These are phyloP conservation scores for Gracilaria caudata DNA, from an alignment of 23 red algal species.

Conservation along the genomic window DNA sequence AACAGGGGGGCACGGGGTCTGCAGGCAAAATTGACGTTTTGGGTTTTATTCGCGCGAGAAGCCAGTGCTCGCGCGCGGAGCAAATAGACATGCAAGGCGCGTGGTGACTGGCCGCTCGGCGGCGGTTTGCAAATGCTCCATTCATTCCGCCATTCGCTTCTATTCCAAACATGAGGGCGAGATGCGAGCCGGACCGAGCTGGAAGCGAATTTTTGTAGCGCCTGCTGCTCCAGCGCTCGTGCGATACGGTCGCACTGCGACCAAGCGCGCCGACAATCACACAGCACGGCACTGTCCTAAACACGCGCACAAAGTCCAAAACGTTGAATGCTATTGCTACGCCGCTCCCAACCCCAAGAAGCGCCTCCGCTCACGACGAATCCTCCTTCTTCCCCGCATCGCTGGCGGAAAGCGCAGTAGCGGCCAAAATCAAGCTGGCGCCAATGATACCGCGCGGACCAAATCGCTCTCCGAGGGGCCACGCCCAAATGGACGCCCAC, in stretches of 20 bases:
- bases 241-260: no score
- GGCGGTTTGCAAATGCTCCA: background rate
- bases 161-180: no score
- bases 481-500: slow-evolving; percentile 66
- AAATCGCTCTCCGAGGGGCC: slow-evolving; percentile 74
- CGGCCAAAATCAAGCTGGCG: slow-evolving; percentile 57
- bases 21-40: background rate
- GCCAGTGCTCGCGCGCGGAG: background rate
- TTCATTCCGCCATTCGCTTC: background rate
- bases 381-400: background rate
- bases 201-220: no score
- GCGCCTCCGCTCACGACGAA: background rate
- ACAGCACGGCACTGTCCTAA: no score
- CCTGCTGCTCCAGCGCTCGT: no score
- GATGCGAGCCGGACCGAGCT: no score
- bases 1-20: background rate
- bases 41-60: background rate
- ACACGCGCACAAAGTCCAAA: no score
- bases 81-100: background rate
- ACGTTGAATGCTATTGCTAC: no score
- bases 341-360: background rate
- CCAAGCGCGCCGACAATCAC: no score
- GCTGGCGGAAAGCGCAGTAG: slow-evolving; percentile 43
- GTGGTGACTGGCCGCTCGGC: background rate
- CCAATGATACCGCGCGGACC: slow-evolving; percentile 48